Conservation (phyloP, 306 rosid genomes). For the Prinsepia uniflora region DNA sequence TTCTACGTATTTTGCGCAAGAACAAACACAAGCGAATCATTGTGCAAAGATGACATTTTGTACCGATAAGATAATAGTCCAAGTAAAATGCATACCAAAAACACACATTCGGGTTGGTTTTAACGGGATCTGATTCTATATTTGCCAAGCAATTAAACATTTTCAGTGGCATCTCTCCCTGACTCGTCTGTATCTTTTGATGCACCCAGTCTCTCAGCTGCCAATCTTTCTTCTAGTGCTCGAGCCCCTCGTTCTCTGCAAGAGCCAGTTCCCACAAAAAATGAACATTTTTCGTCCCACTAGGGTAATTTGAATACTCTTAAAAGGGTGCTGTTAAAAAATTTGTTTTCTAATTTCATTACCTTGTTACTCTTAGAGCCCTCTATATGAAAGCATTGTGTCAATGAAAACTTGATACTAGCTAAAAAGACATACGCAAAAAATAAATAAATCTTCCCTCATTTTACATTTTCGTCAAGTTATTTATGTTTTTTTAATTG, state of each 20-base stretch:
- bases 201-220: constrained; percentile 72
- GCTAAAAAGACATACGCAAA: too few species aligned
- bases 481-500: neutral
- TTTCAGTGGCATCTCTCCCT: constrained; percentile 45
- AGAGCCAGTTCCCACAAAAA: constrained; percentile 21
- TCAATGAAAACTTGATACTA: too few species aligned
- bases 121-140: constrained; percentile 22
- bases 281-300: constrained; percentile 13
- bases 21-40: constrained; percentile 14
- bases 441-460: too few species aligned
- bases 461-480: neutral
- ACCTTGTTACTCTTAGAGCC: too few species aligned
- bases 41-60: constrained; percentile 5
- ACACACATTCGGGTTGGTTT: constrained; percentile 20
- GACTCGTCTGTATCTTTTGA: constrained; percentile 45
- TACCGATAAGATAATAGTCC: neutral
- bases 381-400: too few species aligned
- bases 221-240: constrained; percentile 90
- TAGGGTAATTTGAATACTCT: neutral
- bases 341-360: too few species aligned
- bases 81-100: constrained; percentile 5
- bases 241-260: constrained; percentile 92
- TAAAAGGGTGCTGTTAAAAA: neutral
- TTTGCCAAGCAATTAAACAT: constrained; percentile 43
- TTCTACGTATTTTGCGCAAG: constrained; percentile 6